phyloP scores from a whole-genome alignment of 2,329 filamentous ascomycete genomes.

The Apiospora kogelbergensis region DNA sequence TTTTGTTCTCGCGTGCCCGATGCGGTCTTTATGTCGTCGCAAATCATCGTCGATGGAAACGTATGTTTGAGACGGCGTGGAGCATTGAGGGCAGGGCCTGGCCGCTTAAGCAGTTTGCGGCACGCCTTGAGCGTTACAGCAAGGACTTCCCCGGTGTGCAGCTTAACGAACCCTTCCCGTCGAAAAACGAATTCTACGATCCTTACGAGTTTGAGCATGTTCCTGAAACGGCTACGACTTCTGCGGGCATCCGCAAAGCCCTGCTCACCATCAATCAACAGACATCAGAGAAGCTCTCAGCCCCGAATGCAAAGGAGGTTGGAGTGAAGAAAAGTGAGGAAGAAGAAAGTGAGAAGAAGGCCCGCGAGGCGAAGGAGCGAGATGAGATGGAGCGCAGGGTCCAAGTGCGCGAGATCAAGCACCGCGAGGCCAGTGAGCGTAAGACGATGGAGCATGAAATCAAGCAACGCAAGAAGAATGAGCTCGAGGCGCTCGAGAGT shows the following conservation, averaged over 20 bases:
- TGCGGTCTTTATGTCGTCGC: neutral
- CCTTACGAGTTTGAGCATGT: neutral
- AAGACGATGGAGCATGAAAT: no score
- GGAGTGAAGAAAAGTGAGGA: neutral
- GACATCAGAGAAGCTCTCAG: neutral
- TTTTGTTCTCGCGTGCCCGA: slow-evolving; percentile 9
- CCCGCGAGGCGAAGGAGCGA: neutral
- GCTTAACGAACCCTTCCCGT: neutral
- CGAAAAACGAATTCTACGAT: neutral
- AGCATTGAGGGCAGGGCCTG: no score
- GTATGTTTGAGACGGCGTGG: neutral
- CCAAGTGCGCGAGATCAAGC: no score
- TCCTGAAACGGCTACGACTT: neutral
- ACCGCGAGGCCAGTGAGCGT: no score
- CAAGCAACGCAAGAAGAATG: neutral
- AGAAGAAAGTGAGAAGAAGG: neutral
- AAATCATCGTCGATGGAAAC: neutral
- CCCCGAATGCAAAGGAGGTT: no score
- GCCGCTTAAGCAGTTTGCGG: neutral
- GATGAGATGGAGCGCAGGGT: no score
- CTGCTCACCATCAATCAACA: neutral
- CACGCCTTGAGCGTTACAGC: neutral
- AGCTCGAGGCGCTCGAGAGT: no score
- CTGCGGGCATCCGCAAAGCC: neutral
- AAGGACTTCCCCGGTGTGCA: neutral